Evolutionary conservation across 768 basidiomycete genomes (phyloP), one percentile per base, ranked within the genome.

Genomic region (Lentinula sp.): DNA sequence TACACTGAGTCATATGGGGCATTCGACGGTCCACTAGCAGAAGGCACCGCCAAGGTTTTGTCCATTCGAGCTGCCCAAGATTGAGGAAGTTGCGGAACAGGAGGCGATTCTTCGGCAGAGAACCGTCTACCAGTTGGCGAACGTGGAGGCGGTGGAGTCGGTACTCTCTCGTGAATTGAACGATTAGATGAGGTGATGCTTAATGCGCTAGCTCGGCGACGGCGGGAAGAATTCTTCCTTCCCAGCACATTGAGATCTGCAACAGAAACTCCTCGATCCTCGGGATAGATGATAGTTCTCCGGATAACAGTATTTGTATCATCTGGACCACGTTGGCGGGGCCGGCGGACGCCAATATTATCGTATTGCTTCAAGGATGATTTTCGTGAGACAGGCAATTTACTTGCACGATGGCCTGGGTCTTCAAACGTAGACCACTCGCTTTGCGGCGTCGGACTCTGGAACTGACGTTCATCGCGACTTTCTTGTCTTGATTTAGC

Each of bases 91-190:
- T 81, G 81, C 9, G 90, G 89, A 39, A 91, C 77, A 9, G 90
- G 90, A 46, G 89, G 89, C 2, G 86, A 80, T 40, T 75, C 75
- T 65, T 87, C 86, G 61, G 74, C 77, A 21, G 89, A 88, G 74
- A 91, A 90, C 40, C 88, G 83, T 63, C 80, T 81, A 35, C n/a
- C 64, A 18, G 74, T 70, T 51, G 79, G 76, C 4, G 82, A 75
- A 64, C 83, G 83, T 13, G 88, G 85, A 35, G 92, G 92, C 16
- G 91, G 92, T n/a, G 91, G 91, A 7, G 92, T 93, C 10, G 91
- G 91, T 11, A 77, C 87, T 57, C 91, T 87, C 65, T 93, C 92
- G 65, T 89, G 86, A 32, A 92, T 78, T 46, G 91, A 92, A 60
- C 87, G 85, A 65, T 74, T 83, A 0, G 91, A 93, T 16, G 83